These are phyloP conservation scores for Guillardia theta DNA, from an alignment of 78 protist species.

Conservation along the genomic window DNA sequence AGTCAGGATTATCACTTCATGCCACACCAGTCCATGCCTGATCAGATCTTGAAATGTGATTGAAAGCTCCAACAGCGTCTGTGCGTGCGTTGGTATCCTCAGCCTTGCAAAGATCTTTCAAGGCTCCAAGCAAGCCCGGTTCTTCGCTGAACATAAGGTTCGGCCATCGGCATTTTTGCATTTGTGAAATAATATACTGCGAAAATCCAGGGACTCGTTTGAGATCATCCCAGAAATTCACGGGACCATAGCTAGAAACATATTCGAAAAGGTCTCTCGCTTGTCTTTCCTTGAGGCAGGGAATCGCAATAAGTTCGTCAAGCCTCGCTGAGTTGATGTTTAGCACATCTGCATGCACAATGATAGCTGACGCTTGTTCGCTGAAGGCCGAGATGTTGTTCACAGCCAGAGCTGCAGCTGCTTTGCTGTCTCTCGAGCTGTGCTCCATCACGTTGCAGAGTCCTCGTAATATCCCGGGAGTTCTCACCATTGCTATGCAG, in stretches of 20 bases:
- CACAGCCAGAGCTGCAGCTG: constrained; percentile 1
- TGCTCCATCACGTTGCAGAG: neutral
- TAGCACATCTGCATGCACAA: neutral
- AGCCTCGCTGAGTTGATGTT: neutral
- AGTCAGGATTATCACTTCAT: no score
- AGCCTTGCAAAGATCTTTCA: neutral
- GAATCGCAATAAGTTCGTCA: no score
- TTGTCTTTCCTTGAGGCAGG: no score
- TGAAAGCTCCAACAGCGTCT: neutral
- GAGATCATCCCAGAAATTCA: no score
- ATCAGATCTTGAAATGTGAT: neutral
- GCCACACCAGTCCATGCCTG: neutral
- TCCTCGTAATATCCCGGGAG: neutral
- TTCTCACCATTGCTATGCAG: neutral
- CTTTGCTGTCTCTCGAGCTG: neutral
- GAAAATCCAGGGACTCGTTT: no score
- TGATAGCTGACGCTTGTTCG: constrained; percentile 10
- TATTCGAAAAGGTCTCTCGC: no score
- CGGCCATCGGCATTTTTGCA: neutral
- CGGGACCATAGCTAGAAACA: no score
- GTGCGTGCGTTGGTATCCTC: neutral
- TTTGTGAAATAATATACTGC: no score
- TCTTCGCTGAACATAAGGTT: neutral
- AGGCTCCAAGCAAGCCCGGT: neutral
- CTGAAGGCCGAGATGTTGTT: neutral